phyloP scores from a whole-genome alignment of 2,329 filamentous ascomycete genomes.

The Fusarium poae region DNA sequence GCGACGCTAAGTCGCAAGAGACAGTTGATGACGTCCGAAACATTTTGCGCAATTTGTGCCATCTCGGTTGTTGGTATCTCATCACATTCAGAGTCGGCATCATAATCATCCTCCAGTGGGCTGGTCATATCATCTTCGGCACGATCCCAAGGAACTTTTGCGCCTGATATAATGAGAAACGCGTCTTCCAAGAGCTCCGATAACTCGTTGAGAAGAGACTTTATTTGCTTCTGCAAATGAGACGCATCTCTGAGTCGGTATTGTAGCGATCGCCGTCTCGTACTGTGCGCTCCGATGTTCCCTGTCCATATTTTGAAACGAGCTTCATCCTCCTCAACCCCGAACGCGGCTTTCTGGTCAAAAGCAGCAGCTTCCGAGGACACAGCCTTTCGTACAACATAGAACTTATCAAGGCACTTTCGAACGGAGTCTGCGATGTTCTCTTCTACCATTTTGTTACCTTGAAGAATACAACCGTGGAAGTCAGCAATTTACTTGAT shows the following conservation, averaged over 20 bases:
- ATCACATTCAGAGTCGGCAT: neutral
- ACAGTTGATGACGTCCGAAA: constrained; percentile 12
- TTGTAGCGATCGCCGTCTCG: constrained; percentile 9
- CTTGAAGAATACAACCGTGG: too few relatives aligned
- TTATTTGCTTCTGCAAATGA: neutral
- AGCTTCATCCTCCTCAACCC: neutral
- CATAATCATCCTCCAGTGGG: fast-evolving
- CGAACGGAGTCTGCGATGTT: neutral
- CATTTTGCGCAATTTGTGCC: neutral
- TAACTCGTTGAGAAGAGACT: neutral
- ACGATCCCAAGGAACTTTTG: neutral
- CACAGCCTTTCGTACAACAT: fast-evolving
- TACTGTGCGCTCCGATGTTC: constrained; percentile 9
- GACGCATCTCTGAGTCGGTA: constrained; percentile 29
- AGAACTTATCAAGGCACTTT: neutral
- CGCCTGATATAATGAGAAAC: neutral
- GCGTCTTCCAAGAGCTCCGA: neutral
- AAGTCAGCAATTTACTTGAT: too few relatives aligned
- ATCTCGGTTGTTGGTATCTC: neutral
- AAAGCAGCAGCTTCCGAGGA: fast-evolving
- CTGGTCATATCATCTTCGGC: neutral
- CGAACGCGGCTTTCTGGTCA: fast-evolving
- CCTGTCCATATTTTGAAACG: constrained; percentile 33
- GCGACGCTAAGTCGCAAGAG: neutral
- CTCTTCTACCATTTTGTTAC: neutral